Base-by-base conservation (phyloP, 106 monocot genomes). In the Amphibolis antarctica region DNA sequence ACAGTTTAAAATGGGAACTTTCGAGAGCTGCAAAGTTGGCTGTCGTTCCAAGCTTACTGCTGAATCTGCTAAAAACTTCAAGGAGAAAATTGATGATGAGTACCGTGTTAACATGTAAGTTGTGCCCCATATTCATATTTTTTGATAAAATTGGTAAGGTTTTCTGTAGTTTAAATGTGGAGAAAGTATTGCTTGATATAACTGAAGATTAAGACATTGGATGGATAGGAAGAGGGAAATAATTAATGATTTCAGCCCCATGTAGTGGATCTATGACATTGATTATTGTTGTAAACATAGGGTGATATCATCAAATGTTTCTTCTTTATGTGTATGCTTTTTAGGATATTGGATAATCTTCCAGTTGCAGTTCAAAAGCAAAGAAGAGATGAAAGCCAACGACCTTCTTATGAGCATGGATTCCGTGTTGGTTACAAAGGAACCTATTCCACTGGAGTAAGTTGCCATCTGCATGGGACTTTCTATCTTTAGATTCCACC, bases 311-410 rank as follows among this genome's bases (percentile, higher is more conserved):
- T n/a, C n/a, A n/a, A n/a, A n/a, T n/a, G n/a, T n/a, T n/a, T n/a
- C n/a, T n/a, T n/a, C n/a, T n/a, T n/a, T n/a, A n/a, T n/a, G n/a
- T n/a, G 25, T 53, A 59, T 14, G 28, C 3, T 24, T 65, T 59
- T 15, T 63, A 80, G 84, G 80, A 85, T 85, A n/a, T 51, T 85
- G 69, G 84, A 85, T 66, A 85, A 85, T 66, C 84, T 85, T 59
- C 84, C 84, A 44, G 84, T 78, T 65, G 84, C 80, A 65, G 80
- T 85, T 75, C 67, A 55, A 64, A 80, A 75, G 56, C 74, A 68
- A 75, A 68, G 68, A 44, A 80, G 59, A 58, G 84, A 85, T 69
- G 84, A 68, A 55, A 75, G 67, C 53, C 80, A 67, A 60, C 42
- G 58, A 19, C 57, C 29, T 31, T 74, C 55, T 66, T 80, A 75